phyloP scores from a whole-genome alignment of 305 asterid species.

The Solanum hybrid region DNA sequence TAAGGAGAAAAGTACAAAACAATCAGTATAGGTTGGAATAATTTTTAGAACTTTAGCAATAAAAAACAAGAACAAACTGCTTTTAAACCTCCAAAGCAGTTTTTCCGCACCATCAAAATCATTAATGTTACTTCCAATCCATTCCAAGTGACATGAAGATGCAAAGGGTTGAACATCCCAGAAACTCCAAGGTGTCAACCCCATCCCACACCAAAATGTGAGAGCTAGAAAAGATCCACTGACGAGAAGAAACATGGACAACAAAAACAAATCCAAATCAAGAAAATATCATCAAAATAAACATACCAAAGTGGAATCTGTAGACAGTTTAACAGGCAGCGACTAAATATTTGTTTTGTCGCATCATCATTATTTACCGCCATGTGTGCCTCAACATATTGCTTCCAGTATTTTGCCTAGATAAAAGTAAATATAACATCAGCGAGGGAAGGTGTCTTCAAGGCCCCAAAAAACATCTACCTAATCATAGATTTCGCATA shows the following conservation, averaged over 20 bases:
- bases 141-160: not conserved
- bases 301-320: slow-evolving; percentile 86
- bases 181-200: not conserved
- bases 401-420: slow-evolving; percentile 95
- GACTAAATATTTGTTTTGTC: slow-evolving; percentile 75
- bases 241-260: not conserved
- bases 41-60: not conserved
- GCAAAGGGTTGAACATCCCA: not conserved
- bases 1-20: not conserved
- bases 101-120: not conserved
- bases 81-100: not conserved
- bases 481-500: not conserved
- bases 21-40: not conserved
- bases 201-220: slow-evolving; percentile 6
- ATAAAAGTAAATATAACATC: slow-evolving; percentile 4
- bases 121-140: not conserved
- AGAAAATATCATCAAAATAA: not conserved
- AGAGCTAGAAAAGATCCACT: slow-evolving; percentile 2
- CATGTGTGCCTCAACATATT: slow-evolving; percentile 89
- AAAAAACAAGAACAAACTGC: not conserved
- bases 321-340: slow-evolving; percentile 81
- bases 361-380: slow-evolving; percentile 84
- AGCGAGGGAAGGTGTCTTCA: slow-evolving; percentile 7
- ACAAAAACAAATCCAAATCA: not conserved
- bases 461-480: not conserved